Base-by-base conservation (phyloP, 306 rosid genomes). In the Trifolium pratense region DNA sequence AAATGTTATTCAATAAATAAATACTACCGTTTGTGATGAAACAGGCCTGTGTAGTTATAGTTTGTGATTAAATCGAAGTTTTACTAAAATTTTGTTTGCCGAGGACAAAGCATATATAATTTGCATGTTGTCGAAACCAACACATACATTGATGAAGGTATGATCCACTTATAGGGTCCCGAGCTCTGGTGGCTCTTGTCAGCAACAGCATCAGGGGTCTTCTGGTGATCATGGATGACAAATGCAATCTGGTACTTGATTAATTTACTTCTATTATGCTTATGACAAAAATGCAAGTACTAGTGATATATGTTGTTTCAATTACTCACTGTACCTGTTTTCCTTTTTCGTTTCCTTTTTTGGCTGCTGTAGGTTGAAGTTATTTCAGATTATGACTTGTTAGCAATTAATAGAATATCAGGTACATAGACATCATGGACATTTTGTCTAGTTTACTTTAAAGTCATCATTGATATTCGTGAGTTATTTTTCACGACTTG, bases 341-440 rank as follows among this genome's bases (percentile, higher is more conserved):
- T 37, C 6, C 16, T 9, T 56, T 23, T 57, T 25, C 29, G 51
- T 56, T 7, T 5, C 17, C 34, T 25, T 65, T 64, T 51, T 43
- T 59, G 43, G 68, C 3, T 10, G 62, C 34, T 83, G 86, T 89
- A 91, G 98, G 96, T 94, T 76, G 98, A 97, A 52, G 96, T 94
- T 51, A 89, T 94, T 73, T 91, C 99, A 53, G 99, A 94, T 87
- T 94, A 94, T 67, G 99, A 94, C 74, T 87, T 94, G 73, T 65
- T 94, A 75, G 97, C 99, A 16, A 89, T 94, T 13, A 96, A 94
- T 79, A 89, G 97, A 16, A 87, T 94, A 86, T 94, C 99, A 86
- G 97, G 95, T 87, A 93, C 59, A 39, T 29, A 7, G 37, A 16
- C 12, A 49, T 13, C 12, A 17, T 12, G 57, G 20, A 37, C 32